Evolutionary conservation across 1,284 basidiomycete species (phyloP), one percentile per base, ranked within the genome.

Genomic region (Tilletiaria anomala): DNA sequence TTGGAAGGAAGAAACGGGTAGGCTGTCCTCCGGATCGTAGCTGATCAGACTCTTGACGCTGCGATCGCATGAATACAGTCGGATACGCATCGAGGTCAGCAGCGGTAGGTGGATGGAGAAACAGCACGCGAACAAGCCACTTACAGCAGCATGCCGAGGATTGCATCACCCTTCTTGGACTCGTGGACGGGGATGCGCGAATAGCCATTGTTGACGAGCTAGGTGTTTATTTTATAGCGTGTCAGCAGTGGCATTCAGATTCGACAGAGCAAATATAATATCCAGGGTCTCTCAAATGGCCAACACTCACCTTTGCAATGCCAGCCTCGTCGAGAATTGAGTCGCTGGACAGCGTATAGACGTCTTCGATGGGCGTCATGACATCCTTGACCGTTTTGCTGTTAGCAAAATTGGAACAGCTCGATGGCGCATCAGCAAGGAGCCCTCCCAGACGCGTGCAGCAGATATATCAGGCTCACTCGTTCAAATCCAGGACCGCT

Each of bases 121-220:
- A n/a, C n/a, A n/a, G n/a, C n/a, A n/a, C n/a, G n/a, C n/a, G n/a
- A n/a, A n/a, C n/a, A n/a, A n/a, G n/a, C n/a, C n/a, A n/a, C n/a
- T n/a, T n/a, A n/a, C n/a, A 94, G 76, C 3, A 97, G 73, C 54
- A 94, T 76, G 0, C 91, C 91, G 11, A 83, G 70, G 61, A 93
- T 94, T 32, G 83, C 77, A 11, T 78, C 70, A 2, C 79, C 76
- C 40, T 82, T 75, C 3, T 76, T 77, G 3, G 82, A 75, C 53
- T 82, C 78, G 62, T 94, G 83, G 1, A 97, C 76, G 0, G 91
- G 91, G 53, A 96, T 86, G 18, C 91, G 79, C 2, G 87, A 93
- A 67, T 94, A 94, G 0, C 91, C 91, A 44, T 63, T 62, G 22
- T 64, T 51, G 20, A 70, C 61, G 20, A 70, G n/a, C n/a, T n/a